These are phyloP conservation scores for Ettlia oleoabundans DNA, from an alignment of 139 green algal genomes.

Conservation along the genomic window DNA sequence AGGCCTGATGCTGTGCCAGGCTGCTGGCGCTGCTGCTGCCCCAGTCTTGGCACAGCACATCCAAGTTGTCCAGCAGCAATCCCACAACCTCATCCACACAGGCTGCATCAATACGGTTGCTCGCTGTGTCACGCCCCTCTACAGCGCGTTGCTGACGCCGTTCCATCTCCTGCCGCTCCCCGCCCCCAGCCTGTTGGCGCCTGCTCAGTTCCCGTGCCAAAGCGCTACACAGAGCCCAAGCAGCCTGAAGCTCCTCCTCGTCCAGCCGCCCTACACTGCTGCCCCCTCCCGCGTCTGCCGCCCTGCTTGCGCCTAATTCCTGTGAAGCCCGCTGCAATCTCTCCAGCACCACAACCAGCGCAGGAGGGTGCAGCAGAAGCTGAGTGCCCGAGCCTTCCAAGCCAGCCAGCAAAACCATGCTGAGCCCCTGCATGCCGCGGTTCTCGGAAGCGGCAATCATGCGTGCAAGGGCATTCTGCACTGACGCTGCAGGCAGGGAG, in stretches of 20 bases:
- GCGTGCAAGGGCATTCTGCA: neutral
- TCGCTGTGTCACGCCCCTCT: no score
- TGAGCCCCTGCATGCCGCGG: neutral
- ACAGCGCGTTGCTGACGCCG: no score
- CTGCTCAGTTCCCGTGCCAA: neutral
- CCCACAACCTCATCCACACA: neutral
- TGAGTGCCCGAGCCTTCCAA: neutral
- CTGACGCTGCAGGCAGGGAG: neutral
- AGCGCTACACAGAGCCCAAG: slow-evolving; percentile 1
- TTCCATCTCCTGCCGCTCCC: neutral
- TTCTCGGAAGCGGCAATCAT: neutral
- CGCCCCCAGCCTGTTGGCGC: neutral
- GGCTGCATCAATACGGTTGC: no score
- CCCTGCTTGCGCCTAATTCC: neutral
- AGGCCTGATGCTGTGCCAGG: slow-evolving; percentile 4
- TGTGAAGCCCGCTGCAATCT: neutral
- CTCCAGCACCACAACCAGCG: slow-evolving; percentile 6
- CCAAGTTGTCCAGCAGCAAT: neutral
- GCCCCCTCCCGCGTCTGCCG: neutral
- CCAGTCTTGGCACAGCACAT: slow-evolving; percentile 5
- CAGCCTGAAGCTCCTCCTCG: slow-evolving; percentile 9
- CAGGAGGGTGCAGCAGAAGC: slow-evolving; percentile 7
- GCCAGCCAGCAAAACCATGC: neutral
- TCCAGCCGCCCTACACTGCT: neutral
- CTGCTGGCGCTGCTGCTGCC: neutral